Evolutionary conservation across 805 yeast species (phyloP).

Genomic region (Starmerella vitae): DNA sequence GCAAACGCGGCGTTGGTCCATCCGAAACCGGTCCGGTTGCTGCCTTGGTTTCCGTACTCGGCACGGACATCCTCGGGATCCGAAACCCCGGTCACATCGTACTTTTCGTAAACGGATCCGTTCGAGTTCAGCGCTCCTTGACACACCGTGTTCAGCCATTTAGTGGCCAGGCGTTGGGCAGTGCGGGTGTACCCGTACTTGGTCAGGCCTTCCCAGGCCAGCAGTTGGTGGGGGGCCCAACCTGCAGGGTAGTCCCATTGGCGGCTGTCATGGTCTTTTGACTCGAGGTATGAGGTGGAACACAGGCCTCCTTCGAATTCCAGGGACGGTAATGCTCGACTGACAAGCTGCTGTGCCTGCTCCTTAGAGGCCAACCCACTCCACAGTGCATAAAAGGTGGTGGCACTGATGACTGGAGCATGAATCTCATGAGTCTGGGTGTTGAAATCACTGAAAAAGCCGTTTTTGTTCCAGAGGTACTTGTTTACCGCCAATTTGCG

Average conservation of each 20-base stretch:
- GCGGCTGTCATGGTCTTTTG: constrained; percentile 46
- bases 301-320: constrained; percentile 84
- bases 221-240: constrained; percentile 98
- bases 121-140: constrained; percentile 70
- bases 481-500: constrained; percentile 47
- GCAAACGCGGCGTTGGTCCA: constrained; percentile 87
- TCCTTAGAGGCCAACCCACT: constrained; percentile 51
- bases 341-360: constrained; percentile 55
- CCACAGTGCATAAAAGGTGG: constrained; percentile 90
- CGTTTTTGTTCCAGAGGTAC: constrained; percentile 66
- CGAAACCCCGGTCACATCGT: constrained; percentile 69
- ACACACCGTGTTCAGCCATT: constrained; percentile 86
- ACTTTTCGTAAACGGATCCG: constrained; percentile 92
- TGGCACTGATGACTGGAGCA: constrained; percentile 60
- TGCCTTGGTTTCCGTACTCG: constrained; percentile 96
- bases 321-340: constrained; percentile 46
- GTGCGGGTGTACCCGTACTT: constrained; percentile 56
- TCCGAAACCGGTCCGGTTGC: constrained; percentile 91
- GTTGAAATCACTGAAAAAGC: constrained; percentile 76
- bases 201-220: constrained; percentile 78
- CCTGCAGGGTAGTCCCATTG: constrained; percentile 99
- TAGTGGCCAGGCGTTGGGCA: constrained; percentile 58
- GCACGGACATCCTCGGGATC: constrained; percentile 89
- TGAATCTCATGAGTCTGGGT: constrained; percentile 42
- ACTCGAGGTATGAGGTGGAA: constrained; percentile 58